Base-by-base conservation (phyloP, 176 grass and related monocot species). In the Luzula sylvatica region DNA sequence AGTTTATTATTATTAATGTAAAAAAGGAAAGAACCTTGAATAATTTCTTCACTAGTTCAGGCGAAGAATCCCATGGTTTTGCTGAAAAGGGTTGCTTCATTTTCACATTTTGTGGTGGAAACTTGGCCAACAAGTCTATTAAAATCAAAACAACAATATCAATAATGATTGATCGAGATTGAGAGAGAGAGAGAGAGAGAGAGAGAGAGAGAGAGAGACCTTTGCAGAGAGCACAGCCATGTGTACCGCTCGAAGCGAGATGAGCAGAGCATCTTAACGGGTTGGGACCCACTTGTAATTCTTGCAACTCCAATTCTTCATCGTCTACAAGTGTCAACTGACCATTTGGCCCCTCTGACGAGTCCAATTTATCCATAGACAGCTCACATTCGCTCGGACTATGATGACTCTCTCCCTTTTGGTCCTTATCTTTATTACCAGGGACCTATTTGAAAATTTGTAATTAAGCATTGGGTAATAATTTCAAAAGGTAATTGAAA, bases 171-270 rank as follows among this genome's bases (percentile, higher is more conserved):
- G 9, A 35, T 35, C 9, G 9, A 4, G 3, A 35, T 35, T 35
- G 9, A 35, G 5, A 35, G 9, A 7, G 9, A 35, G 5, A 35
- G 23, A 59, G 29, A 48, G 13, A 20, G 42, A 12, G 44, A 53
- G 43, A 52, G 55, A 95, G 23, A 59, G 29, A 48, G 13, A 20
- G 42, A 12, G 44, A 53, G 43, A 52, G 55, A 95, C 93, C 93
- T 98, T 98, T 98, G 71, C 93, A 98, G 69, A 98, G 78, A 51
- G 93, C 85, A 24, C 93, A 98, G 28, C 72, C 72, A 13, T 90
- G 78, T 71, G 64, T 76, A 42, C 82, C 93, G 72, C 75, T 98
- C 71, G 93, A 92, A 80, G 72, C 67, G 74, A 87, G 65, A 67
- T 98, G 93, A 58, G 72, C 82, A 52, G 93, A 92, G 71, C 93